These are phyloP conservation scores for Kalanchoe fedtschenkoi DNA, from an alignment of 164 flowering plant species.

Conservation along the genomic window DNA sequence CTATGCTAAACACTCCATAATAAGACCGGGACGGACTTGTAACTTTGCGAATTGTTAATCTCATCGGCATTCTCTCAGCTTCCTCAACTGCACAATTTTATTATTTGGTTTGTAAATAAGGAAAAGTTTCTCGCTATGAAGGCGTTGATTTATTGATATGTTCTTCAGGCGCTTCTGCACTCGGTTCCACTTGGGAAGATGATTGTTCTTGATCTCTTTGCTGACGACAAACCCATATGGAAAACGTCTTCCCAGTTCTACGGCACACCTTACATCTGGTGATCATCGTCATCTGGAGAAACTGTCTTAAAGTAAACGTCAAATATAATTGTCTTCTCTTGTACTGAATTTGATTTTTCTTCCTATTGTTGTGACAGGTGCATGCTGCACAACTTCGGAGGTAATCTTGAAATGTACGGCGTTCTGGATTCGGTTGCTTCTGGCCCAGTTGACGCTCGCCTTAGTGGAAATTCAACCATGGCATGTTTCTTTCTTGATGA, in stretches of 20 bases:
- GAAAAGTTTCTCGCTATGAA: too few species aligned
- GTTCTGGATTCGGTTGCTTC: slow-evolving; percentile 69
- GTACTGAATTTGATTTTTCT: background rate
- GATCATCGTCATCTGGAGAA: background rate
- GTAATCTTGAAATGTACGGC: slow-evolving; percentile 97
- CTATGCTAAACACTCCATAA: background rate
- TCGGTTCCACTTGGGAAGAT: slow-evolving; percentile 96
- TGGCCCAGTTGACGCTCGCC: slow-evolving; percentile 89
- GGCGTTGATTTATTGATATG: background rate
- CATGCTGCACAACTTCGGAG: slow-evolving; percentile 93
- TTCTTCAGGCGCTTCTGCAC: slow-evolving; percentile 81
- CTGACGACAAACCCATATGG: slow-evolving; percentile 95
- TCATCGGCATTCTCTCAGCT: too few species aligned
- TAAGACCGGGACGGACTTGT: background rate
- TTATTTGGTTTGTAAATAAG: background rate
- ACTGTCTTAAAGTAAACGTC: background rate
- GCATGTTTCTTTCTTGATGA: slow-evolving; percentile 25
- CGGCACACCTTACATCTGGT: slow-evolving; percentile 92
- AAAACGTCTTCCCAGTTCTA: slow-evolving; percentile 74
- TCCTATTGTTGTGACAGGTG: slow-evolving; percentile 50
- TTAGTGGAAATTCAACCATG: slow-evolving; percentile 85
- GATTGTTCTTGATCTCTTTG: slow-evolving; percentile 97
- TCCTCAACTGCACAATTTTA: too few species aligned
- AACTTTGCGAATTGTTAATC: background rate
- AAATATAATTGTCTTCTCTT: background rate